phyloP scores from a whole-genome alignment of 2,329 filamentous ascomycete genomes.

The Aspergillus carbonarius region DNA sequence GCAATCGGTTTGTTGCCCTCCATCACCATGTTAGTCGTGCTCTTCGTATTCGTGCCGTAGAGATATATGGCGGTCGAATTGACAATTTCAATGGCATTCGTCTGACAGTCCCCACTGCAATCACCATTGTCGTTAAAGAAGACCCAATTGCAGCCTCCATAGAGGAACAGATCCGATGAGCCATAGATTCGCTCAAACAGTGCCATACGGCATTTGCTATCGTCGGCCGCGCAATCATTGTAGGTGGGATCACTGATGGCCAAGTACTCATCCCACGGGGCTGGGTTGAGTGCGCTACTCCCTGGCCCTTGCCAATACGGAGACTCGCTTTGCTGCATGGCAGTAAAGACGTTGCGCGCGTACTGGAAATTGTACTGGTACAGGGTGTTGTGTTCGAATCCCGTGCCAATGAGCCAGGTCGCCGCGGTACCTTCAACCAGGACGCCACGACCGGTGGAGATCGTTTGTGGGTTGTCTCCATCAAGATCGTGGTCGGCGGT shows the following conservation, averaged over 20 bases:
- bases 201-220: constrained; percentile 39
- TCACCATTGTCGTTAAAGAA: constrained; percentile 40
- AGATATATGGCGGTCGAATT: constrained; percentile 28
- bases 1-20: constrained; percentile 25
- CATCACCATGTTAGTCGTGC: constrained; percentile 31
- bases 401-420: constrained; percentile 48
- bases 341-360: constrained; percentile 44
- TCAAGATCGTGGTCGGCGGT: constrained; percentile 51
- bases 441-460: constrained; percentile 42
- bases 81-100: constrained; percentile 33
- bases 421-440: constrained; percentile 43
- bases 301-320: constrained; percentile 35
- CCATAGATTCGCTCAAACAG: constrained; percentile 30
- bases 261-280: constrained; percentile 26
- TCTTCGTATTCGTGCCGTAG: constrained; percentile 32
- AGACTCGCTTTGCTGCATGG: constrained; percentile 34
- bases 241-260: constrained; percentile 27
- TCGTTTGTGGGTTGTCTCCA: constrained; percentile 32
- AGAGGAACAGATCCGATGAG: constrained; percentile 37
- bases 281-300: constrained; percentile 12
- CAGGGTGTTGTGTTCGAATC: constrained; percentile 49
- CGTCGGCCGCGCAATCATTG: constrained; percentile 27
- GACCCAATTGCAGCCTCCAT: constrained; percentile 40
- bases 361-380: constrained; percentile 51
- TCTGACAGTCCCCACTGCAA: constrained; percentile 39